Conservation (phyloP, 83 land plant species). For the Picea engelmannii region DNA sequence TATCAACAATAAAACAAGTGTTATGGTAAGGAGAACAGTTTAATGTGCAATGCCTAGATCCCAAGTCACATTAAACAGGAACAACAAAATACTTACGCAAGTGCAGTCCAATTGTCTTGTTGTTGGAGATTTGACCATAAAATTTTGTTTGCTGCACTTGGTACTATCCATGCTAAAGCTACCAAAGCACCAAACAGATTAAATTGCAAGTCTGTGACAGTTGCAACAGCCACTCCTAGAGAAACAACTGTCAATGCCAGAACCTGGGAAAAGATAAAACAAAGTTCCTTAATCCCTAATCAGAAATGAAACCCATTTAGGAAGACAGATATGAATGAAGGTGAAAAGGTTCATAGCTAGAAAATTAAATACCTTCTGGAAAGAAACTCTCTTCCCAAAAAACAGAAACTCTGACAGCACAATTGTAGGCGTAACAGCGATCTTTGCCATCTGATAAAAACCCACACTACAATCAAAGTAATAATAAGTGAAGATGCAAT, state of each 20-base stretch:
- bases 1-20: neutral
- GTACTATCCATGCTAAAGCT: slow-evolving; percentile 83
- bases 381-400: slow-evolving; percentile 54
- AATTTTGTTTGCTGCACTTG: slow-evolving; percentile 92
- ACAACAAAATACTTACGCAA: slow-evolving; percentile 61
- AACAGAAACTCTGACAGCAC: slow-evolving; percentile 74
- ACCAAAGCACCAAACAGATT: slow-evolving; percentile 85
- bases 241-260: slow-evolving; percentile 74
- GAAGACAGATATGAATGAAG: slow-evolving; percentile 11
- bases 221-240: slow-evolving; percentile 85
- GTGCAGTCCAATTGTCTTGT: slow-evolving; percentile 83
- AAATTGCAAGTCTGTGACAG: slow-evolving; percentile 85
- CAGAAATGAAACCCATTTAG: slow-evolving; percentile 3
- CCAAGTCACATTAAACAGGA: neutral
- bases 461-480: slow-evolving; percentile 67
- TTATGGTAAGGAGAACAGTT: neutral
- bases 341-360: neutral
- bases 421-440: slow-evolving; percentile 90
- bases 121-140: slow-evolving; percentile 91
- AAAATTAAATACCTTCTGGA: slow-evolving; percentile 52
- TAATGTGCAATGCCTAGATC: neutral
- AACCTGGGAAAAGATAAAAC: slow-evolving; percentile 40
- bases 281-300: neutral
- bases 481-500: slow-evolving; percentile 10
- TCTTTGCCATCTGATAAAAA: slow-evolving; percentile 96